Base-by-base conservation (phyloP, 176 grass and related monocot genomes). In the Oryza punctata region DNA sequence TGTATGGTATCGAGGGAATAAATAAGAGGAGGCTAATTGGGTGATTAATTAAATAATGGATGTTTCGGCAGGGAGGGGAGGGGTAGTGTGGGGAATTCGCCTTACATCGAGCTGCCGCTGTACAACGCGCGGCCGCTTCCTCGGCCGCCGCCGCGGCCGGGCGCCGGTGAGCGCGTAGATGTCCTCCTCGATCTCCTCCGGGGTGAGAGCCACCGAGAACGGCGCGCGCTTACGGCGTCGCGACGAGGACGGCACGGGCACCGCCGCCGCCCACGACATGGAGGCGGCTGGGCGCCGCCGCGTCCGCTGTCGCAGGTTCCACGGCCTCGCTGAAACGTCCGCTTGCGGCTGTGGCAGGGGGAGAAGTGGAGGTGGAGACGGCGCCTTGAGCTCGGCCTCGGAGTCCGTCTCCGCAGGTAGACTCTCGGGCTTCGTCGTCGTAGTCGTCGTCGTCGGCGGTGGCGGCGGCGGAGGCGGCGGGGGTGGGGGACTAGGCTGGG, bases 151-250 rank as follows among this genome's bases (percentile, higher is more conserved):
- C 80, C 93, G 85, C 46, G 91, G 96, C 60, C 89, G 79, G 25
- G 87, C 81, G 73, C 88, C 96, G 28, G 96, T 99, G 5, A 99
- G 73, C 59, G 96, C 83, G 88, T 99, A 99, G 84, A 99, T 77
- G 82, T 99, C 96, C 74, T 95, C 93, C 87, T 99, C 93, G 80
- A 99, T 89, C 93, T 99, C 96, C 74, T 99, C 96, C 47, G 69
- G 47, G 43, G 72, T 78, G 13, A 99, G 93, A 2, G 64, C 1
- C 1, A 99, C 82, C 1, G 96, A 92, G 78, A 99, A 93, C 19
- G 87, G 78, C 0, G 77, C 82, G 18, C 91, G 75, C 80, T 81
- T 80, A 5, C 88, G 78, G 5, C 75, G 71, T 59, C 70, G 50
- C 26, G 78, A 65, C 12, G 50, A 21, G 2, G 76, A 10, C 16